phyloP scores from a whole-genome alignment of 169 alveolate genomes.

The Besnoitia besnoiti region DNA sequence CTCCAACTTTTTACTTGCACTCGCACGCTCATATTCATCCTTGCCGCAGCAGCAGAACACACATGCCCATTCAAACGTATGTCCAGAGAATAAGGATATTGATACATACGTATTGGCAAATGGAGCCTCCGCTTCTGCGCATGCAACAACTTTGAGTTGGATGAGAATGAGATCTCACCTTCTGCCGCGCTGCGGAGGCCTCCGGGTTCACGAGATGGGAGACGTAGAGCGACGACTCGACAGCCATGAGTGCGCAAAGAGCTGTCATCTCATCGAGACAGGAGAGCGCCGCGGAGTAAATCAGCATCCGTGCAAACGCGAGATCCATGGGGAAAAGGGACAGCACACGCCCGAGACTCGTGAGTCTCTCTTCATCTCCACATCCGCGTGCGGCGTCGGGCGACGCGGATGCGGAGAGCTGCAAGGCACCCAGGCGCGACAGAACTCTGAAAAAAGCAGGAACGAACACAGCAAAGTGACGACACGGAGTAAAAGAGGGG shows the following conservation, averaged over 20 bases:
- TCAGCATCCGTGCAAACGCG: constrained; percentile 41
- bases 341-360: constrained; percentile 40
- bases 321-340: constrained; percentile 60
- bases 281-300: constrained; percentile 47
- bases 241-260: constrained; percentile 57
- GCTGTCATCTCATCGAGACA: constrained; percentile 65
- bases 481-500: not conserved
- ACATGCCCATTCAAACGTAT: not conserved
- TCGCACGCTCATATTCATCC: too few relatives aligned
- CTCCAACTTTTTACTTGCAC: not conserved
- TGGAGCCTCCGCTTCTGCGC: too few relatives aligned
- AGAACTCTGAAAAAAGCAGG: constrained; percentile 39
- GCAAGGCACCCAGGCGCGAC: constrained; percentile 54
- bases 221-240: constrained; percentile 34
- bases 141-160: too few relatives aligned
- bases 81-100: not conserved
- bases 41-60: too few relatives aligned
- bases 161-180: constrained; percentile 39
- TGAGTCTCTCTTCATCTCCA: constrained; percentile 34
- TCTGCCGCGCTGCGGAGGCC: constrained; percentile 56
- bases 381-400: not conserved
- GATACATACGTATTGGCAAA: too few relatives aligned
- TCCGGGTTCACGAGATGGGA: constrained; percentile 43
- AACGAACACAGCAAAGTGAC: not conserved
- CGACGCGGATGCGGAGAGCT: not conserved